phyloP scores from a whole-genome alignment of 116 monocot species.

The Phalaenopsis hybrid region DNA sequence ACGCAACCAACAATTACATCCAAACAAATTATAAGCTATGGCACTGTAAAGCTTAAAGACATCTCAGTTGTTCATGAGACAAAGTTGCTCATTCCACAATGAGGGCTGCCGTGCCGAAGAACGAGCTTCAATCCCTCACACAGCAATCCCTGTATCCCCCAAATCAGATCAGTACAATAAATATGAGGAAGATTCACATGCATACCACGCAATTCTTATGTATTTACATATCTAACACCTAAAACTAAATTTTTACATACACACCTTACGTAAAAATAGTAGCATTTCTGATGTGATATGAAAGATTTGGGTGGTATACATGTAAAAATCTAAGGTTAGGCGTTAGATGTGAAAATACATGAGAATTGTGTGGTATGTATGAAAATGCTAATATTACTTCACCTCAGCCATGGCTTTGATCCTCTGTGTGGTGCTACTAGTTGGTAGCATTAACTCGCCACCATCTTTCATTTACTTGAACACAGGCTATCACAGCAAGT shows the following conservation, averaged over 20 bases:
- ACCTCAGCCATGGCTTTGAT: slow-evolving; percentile 99
- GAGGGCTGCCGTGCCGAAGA: slow-evolving; percentile 30
- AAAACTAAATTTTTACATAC: too few species aligned
- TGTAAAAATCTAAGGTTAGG: too few species aligned
- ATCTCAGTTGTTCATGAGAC: neutral
- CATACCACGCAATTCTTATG: too few species aligned
- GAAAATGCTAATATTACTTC: neutral
- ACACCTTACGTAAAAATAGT: too few species aligned
- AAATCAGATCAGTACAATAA: neutral
- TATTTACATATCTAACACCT: too few species aligned
- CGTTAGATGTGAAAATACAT: too few species aligned
- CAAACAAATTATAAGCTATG: too few species aligned
- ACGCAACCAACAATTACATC: too few species aligned
- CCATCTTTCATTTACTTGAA: slow-evolving; percentile 44
- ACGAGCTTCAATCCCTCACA: slow-evolving; percentile 51
- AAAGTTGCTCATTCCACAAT: slow-evolving; percentile 4
- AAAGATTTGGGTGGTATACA: too few species aligned
- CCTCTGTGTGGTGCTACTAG: slow-evolving; percentile 51
- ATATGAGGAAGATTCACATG: neutral
- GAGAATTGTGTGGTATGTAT: too few species aligned
- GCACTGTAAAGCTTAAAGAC: neutral
- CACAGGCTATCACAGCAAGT: slow-evolving; percentile 33
- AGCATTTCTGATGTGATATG: too few species aligned
- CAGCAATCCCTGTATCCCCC: slow-evolving; percentile 28
- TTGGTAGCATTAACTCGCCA: slow-evolving; percentile 53